Conservation (phyloP, 2,329 filamentous ascomycete genomes). For the Colletotrichum ledebouriae region DNA sequence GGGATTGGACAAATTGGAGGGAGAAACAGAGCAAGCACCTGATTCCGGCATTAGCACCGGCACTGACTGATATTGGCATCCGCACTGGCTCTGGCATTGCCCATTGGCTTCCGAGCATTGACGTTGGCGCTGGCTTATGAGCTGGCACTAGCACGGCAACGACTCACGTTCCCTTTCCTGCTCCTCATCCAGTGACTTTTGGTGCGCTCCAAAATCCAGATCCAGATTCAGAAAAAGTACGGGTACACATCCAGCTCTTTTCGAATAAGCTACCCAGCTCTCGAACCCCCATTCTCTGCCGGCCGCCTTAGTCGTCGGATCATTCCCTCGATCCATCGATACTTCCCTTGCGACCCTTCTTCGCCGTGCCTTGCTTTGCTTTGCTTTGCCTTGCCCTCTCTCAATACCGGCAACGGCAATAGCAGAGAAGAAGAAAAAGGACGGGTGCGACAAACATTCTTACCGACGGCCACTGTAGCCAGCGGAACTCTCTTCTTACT, state of each 20-base stretch:
- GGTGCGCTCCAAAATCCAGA: conserved; percentile 16
- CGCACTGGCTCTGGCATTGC: conserved; percentile 34
- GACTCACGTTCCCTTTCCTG: conserved; percentile 40
- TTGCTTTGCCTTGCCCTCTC: neutral
- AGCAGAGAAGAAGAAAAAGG: conserved; percentile 15
- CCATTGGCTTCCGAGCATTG: conserved; percentile 33
- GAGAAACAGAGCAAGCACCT: conserved; percentile 10
- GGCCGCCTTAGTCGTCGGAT: conserved; percentile 13
- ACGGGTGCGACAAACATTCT: conserved; percentile 13
- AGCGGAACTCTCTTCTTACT: conserved; percentile 24
- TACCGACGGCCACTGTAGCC: conserved; percentile 1
- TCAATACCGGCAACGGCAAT: neutral
- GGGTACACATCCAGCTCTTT: neutral
- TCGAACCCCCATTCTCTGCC: neutral
- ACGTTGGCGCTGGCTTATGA: conserved; percentile 31
- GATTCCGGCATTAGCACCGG: conserved; percentile 26
- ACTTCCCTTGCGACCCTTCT: conserved; percentile 1
- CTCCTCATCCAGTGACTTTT: conserved; percentile 23
- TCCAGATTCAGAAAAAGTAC: conserved; percentile 17
- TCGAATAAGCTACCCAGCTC: neutral
- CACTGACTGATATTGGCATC: conserved; percentile 26
- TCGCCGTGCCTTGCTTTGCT: neutral
- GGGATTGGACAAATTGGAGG: neutral
- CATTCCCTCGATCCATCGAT: conserved; percentile 26
- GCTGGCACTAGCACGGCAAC: conserved; percentile 39